Percentiles rank a stretch among this genome's conserved stretches.
Conservation (phyloP, 139 green algal genomes). For the Micromonas commoda region DNA sequence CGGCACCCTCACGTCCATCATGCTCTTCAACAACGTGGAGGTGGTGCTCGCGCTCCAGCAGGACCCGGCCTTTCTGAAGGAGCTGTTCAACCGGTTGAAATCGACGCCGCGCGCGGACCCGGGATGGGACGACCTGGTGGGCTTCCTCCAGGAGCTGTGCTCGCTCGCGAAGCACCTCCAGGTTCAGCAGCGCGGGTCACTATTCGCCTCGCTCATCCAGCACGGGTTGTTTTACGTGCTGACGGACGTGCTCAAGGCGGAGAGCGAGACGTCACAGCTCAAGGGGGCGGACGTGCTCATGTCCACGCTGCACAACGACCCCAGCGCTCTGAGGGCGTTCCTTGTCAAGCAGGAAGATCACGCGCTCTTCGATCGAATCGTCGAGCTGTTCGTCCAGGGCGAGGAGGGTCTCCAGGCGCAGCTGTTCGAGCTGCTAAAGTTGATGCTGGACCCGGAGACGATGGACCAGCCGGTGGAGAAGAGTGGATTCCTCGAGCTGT, state of each 20-base stretch:
- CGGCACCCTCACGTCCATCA: constrained; percentile 74
- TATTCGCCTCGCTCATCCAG: constrained; percentile 62
- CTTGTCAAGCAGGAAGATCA: constrained; percentile 56
- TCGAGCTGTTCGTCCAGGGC: constrained; percentile 53
- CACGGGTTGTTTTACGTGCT: constrained; percentile 84
- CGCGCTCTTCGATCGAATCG: constrained; percentile 50
- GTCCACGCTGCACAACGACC: constrained; percentile 57
- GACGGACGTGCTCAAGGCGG: constrained; percentile 42
- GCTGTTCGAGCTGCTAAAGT: constrained; percentile 60
- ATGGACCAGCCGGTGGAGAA: constrained; percentile 68
- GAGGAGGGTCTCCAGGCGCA: constrained; percentile 74
- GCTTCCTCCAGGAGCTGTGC: constrained; percentile 86
- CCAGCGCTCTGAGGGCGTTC: constrained; percentile 61
- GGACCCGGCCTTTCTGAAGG: constrained; percentile 71
- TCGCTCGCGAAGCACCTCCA: constrained; percentile 78
- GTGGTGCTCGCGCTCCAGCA: constrained; percentile 44
- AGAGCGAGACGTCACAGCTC: constrained; percentile 49
- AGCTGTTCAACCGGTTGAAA: constrained; percentile 73
- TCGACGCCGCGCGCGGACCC: neutral
- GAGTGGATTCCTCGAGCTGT: constrained; percentile 86
- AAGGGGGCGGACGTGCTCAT: constrained; percentile 80
- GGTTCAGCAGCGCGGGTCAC: constrained; percentile 43
- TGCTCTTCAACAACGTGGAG: constrained; percentile 95
- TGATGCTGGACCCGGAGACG: constrained; percentile 75
- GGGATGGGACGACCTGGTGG: constrained; percentile 75